Conservation (phyloP, 2,329 filamentous ascomycete species). For the Ambrosiella beaveri region DNA sequence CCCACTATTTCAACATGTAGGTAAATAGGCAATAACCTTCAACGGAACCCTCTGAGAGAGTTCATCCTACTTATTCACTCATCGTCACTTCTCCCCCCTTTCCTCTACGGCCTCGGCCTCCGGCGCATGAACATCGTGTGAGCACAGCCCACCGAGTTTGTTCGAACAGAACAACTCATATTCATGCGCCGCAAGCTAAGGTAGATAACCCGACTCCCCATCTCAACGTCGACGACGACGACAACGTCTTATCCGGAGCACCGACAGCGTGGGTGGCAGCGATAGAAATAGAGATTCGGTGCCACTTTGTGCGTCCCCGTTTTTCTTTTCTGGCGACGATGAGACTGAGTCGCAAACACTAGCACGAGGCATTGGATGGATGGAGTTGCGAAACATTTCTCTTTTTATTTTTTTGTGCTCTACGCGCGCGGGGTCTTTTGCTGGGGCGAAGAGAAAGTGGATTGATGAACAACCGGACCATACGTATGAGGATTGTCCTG, state of each 20-base stretch:
- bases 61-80: background rate
- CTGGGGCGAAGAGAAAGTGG: no score
- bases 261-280: conserved; percentile 6
- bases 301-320: background rate
- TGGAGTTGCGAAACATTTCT: background rate
- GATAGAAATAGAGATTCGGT: conserved; percentile 8
- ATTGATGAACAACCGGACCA: no score
- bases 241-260: background rate
- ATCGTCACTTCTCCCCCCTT: background rate
- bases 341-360: background rate
- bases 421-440: no score
- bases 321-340: background rate
- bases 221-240: no score
- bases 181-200: background rate
- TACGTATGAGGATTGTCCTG: no score
- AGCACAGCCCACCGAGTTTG: background rate
- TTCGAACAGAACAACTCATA: background rate
- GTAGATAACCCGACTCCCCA: background rate
- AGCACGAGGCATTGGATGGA: background rate
- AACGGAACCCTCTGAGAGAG: background rate
- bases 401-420: no score
- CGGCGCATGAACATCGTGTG: background rate
- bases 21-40: background rate
- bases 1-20: background rate
- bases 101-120: background rate